A percentile compares a stretch with the other conserved stretches of the same genome.
Conservation (phyloP, 2,329 filamentous ascomycete genomes). For the Knufia petricola region DNA sequence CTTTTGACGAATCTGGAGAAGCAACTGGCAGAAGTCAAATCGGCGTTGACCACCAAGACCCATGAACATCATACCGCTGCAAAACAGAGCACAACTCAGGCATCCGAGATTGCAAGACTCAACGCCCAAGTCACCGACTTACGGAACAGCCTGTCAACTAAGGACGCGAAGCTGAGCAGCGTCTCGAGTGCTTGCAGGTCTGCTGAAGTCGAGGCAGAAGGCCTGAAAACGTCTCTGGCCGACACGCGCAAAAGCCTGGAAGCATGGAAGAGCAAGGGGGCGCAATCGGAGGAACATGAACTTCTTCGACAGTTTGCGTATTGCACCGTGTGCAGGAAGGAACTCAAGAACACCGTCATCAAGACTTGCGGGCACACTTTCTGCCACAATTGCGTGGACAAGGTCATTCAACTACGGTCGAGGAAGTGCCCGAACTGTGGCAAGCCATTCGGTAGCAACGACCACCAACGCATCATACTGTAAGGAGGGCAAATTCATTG, state of each 20-base stretch:
- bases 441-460: constrained; percentile 80
- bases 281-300: constrained; percentile 22
- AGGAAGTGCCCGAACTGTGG: constrained; percentile 93
- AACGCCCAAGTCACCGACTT: constrained; percentile 69
- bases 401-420: constrained; percentile 78
- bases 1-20: constrained; percentile 81
- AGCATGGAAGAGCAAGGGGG: constrained; percentile 53
- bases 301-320: constrained; percentile 48
- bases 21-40: constrained; percentile 72
- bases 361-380: constrained; percentile 94
- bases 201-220: constrained; percentile 64
- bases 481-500: constrained; percentile 10
- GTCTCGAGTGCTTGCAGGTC: constrained; percentile 54
- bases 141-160: constrained; percentile 61
- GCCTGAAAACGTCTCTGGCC: constrained; percentile 65
- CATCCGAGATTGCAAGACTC: constrained; percentile 52
- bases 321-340: constrained; percentile 84
- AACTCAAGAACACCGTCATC: constrained; percentile 88
- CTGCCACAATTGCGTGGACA: constrained; percentile 81
- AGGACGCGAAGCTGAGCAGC: constrained; percentile 59
- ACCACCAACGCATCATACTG: constrained; percentile 61
- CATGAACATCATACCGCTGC: constrained; percentile 68
- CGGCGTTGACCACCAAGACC: constrained; percentile 61
- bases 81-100: constrained; percentile 58
- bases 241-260: constrained; percentile 75